phyloP scores from a whole-genome alignment of 2,329 filamentous ascomycete genomes.

The Hypoxylon sp. region DNA sequence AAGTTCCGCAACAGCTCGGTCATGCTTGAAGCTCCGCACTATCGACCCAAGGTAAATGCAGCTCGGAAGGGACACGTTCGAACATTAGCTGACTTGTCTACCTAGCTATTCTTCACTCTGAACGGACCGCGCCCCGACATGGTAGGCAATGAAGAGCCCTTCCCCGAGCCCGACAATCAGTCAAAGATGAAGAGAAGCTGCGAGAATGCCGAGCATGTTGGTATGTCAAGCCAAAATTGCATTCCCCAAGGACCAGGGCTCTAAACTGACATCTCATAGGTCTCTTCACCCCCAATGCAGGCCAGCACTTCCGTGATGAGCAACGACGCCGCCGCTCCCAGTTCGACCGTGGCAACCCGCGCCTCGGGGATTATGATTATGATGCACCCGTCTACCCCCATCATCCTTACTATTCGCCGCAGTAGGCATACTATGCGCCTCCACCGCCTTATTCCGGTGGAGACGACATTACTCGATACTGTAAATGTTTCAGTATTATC shows the following conservation, averaged over 20 bases:
- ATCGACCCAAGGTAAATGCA: constrained; percentile 77
- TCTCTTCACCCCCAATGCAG: constrained; percentile 81
- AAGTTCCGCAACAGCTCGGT: constrained; percentile 98
- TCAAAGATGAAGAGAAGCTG: constrained; percentile 88
- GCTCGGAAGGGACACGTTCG: not conserved
- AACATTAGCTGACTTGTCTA: constrained; percentile 28
- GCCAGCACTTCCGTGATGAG: constrained; percentile 76
- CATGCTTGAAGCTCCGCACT: constrained; percentile 84
- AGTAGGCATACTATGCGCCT: constrained; percentile 23
- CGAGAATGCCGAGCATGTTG: constrained; percentile 85
- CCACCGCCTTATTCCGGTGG: not conserved
- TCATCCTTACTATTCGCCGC: constrained; percentile 45
- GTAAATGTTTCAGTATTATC: not conserved
- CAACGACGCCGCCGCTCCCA: constrained; percentile 79
- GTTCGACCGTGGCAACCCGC: constrained; percentile 81
- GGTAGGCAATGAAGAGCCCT: constrained; percentile 75
- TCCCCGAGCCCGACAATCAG: constrained; percentile 82
- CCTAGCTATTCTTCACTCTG: constrained; percentile 63
- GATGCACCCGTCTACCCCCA: constrained; percentile 54
- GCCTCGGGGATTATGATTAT: constrained; percentile 69
- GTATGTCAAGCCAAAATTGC: constrained; percentile 56
- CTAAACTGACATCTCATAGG: constrained; percentile 53
- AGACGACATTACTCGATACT: not conserved
- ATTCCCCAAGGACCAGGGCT: not conserved
- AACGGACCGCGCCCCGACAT: constrained; percentile 58